These are phyloP conservation scores for Dryas drummondii DNA, from an alignment of 306 rosid genomes.

Conservation along the genomic window DNA sequence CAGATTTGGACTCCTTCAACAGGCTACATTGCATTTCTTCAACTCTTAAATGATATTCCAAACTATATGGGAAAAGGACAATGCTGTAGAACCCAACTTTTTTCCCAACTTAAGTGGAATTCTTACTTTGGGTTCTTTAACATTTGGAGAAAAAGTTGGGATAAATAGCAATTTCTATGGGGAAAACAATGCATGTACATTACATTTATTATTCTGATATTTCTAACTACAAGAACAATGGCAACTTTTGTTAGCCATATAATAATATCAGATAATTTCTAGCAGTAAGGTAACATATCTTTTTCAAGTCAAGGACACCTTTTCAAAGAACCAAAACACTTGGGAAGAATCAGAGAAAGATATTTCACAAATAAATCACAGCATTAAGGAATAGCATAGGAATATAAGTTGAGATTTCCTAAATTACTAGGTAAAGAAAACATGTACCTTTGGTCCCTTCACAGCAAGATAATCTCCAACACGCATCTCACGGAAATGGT, in stretches of 20 bases:
- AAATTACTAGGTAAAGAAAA: slow-evolving; percentile 4
- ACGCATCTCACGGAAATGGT: slow-evolving; percentile 93
- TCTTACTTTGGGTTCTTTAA: too few relatives aligned
- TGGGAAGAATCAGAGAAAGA: neutral
- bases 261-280: neutral
- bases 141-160: too few relatives aligned
- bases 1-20: too few relatives aligned
- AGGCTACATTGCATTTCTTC: neutral
- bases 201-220: neutral
- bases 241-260: neutral
- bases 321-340: neutral
- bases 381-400: neutral
- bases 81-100: too few relatives aligned
- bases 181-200: neutral
- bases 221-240: neutral
- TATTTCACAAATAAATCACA: neutral
- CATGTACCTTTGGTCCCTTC: slow-evolving; percentile 90
- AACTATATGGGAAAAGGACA: neutral
- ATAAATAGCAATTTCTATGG: too few relatives aligned
- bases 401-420: neutral
- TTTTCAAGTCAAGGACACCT: neutral
- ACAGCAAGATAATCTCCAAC: slow-evolving; percentile 85
- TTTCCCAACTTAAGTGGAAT: too few relatives aligned
- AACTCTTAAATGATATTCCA: neutral
- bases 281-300: neutral